phyloP scores from a whole-genome alignment of 2,329 filamentous ascomycete genomes.

The Aspergillus jensenii region DNA sequence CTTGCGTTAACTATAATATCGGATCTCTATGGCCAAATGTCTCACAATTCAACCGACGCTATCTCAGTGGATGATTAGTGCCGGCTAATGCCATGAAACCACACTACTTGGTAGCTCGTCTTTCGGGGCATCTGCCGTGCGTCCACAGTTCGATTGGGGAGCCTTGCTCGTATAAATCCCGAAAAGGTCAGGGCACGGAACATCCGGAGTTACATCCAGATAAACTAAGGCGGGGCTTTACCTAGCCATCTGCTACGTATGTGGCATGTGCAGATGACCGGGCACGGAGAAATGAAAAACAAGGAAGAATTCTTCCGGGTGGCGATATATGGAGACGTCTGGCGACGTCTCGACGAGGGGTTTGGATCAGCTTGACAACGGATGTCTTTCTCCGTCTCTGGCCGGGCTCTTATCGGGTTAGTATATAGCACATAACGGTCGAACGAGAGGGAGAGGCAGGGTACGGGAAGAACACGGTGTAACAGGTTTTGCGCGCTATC shows the following conservation, averaged over 20 bases:
- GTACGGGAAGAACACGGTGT: not conserved
- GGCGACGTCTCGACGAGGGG: not conserved
- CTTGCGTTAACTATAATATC: not conserved
- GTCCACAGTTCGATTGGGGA: not conserved
- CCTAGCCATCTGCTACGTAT: not conserved
- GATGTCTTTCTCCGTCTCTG: not conserved
- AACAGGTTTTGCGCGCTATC: not conserved
- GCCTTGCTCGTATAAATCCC: not conserved
- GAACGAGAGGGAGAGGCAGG: too few species aligned
- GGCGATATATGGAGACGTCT: not conserved
- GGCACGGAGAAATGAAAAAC: not conserved
- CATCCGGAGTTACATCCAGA: conserved; percentile 5
- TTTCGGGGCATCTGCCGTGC: not conserved
- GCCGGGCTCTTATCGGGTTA: not conserved
- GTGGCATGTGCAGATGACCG: not conserved
- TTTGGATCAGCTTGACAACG: not conserved
- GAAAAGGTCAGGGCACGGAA: not conserved
- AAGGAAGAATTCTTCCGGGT: not conserved
- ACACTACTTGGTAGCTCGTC: not conserved
- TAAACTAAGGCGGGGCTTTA: not conserved
- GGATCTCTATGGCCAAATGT: not conserved
- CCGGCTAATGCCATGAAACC: not conserved
- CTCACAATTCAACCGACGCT: not conserved
- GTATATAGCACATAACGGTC: too few species aligned
- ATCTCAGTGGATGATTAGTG: not conserved